Conservation (phyloP, 2,329 filamentous ascomycete species). For the Epichloe bromicola region DNA sequence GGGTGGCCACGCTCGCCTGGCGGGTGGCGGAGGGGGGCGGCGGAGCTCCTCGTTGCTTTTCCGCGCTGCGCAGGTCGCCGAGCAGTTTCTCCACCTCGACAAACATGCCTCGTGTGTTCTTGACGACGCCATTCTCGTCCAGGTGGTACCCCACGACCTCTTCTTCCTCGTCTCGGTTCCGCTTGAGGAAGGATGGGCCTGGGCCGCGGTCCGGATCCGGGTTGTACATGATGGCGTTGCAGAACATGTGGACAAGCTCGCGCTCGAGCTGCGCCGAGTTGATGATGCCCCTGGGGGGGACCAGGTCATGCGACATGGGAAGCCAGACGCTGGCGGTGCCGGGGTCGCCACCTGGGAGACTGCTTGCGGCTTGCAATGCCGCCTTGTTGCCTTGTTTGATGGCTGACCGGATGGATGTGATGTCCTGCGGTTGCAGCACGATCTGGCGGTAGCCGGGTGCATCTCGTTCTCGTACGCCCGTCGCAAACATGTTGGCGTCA, state of each 20-base stretch:
- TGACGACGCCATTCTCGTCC: conserved; percentile 76
- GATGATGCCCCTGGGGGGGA: conserved; percentile 76
- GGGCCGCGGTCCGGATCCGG: conserved; percentile 63
- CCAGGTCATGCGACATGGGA: conserved; percentile 60
- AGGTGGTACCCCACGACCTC: conserved; percentile 47
- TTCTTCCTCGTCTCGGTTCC: conserved; percentile 30
- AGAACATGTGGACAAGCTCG: conserved; percentile 92
- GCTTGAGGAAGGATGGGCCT: conserved; percentile 45
- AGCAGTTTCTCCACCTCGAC: conserved; percentile 72
- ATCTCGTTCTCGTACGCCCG: conserved; percentile 59
- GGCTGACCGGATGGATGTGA: conserved; percentile 64
- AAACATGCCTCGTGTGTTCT: conserved; percentile 82
- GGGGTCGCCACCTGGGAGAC: conserved; percentile 46
- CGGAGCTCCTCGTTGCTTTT: conserved; percentile 37
- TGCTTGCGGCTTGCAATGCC: conserved; percentile 45
- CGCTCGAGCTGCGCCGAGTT: conserved; percentile 88
- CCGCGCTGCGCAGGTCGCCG: conserved; percentile 61
- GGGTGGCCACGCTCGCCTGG: conserved; percentile 25
- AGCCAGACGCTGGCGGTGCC: conserved; percentile 47
- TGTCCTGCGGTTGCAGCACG: conserved; percentile 61
- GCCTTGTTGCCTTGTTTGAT: conserved; percentile 61
- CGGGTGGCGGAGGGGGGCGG: conserved; percentile 19
- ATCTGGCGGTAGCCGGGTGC: conserved; percentile 65
- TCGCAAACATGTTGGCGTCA: conserved; percentile 67
- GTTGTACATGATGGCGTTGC: conserved; percentile 98